phyloP scores from a whole-genome alignment of 164 flowering plant species.

The Litsea cubeba region DNA sequence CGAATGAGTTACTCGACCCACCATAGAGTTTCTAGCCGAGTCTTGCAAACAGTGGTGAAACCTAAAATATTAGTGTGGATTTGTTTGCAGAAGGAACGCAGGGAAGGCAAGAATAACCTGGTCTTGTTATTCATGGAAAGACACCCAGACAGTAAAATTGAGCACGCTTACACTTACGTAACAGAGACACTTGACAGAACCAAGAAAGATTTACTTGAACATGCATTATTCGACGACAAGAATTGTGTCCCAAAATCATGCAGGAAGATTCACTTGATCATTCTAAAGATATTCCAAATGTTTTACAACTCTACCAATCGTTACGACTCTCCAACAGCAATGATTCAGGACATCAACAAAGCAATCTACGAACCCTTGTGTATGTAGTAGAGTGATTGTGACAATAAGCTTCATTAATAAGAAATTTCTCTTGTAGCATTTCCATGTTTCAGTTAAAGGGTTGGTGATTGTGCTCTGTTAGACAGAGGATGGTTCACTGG shows the following conservation, averaged over 20 bases:
- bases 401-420: too few relatives aligned
- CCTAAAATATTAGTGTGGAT: not conserved
- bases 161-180: slow-evolving; percentile 25
- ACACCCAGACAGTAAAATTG: slow-evolving; percentile 22
- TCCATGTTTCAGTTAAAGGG: too few relatives aligned
- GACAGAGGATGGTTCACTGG: too few relatives aligned
- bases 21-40: too few relatives aligned
- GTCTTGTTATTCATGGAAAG: slow-evolving; percentile 26
- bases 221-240: slow-evolving; percentile 25
- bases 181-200: slow-evolving; percentile 19
- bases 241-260: slow-evolving; percentile 10
- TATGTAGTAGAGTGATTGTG: not conserved
- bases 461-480: too few relatives aligned
- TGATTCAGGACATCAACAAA: slow-evolving; percentile 32
- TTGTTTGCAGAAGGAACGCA: slow-evolving; percentile 36
- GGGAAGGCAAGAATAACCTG: slow-evolving; percentile 33
- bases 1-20: too few relatives aligned
- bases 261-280: slow-evolving; percentile 25
- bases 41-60: too few relatives aligned
- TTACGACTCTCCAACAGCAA: slow-evolving; percentile 25
- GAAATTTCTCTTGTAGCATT: too few relatives aligned
- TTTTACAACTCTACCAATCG: slow-evolving; percentile 33
- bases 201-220: slow-evolving; percentile 27
- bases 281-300: slow-evolving; percentile 37
- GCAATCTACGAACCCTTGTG: slow-evolving; percentile 24